Evolutionary conservation across 2,329 filamentous ascomycete genomes (phyloP), one percentile per base, ranked within the genome.

Genomic region (Escovopsis sp.): DNA sequence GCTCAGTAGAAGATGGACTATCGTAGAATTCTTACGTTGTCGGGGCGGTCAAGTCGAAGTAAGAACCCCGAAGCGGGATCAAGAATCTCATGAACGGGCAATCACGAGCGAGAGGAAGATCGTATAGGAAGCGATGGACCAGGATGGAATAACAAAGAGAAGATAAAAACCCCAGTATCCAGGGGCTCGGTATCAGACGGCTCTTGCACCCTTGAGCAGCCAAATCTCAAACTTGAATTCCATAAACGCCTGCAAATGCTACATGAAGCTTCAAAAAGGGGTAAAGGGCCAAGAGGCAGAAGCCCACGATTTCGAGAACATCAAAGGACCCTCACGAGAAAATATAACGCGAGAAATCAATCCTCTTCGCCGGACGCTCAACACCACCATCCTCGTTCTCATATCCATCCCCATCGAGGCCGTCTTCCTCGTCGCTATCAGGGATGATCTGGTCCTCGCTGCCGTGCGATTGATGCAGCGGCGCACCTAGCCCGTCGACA

Each of bases 371-470:
- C 2, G 45, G 45, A 7, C 41, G 41, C 3, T 53, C 51, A 2
- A 49, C 43, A 25, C 63, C 60, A 9, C 51, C 49, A 6, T 51
- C 48, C 7, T 5, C 19, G 19, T 23, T 9, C 19, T 5, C 9
- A 9, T 23, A 5, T 9, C 19, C 19, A 23, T 23, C 19, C 5
- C 19, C 19, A 9, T 23, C 19, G 5, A 5, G 5, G 19, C 64
- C 62, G 14, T 58, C 57, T 36, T 68, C 66, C 14, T 45, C 63
- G 39, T 68, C 65, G 40, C 67, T 70, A 47, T 67, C 67, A 18
- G 64, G 63, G 12, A 68, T 51, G 41, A 75, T 63, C 36, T 70
- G 60, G 38, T 76, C 71, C 47, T 76, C 71, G 45, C 70, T 75
- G 12, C 71, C 70, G 34, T 49, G 49, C 13, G 56, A 39, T 35